These are phyloP conservation scores for Pyrrhoderma lamaoense DNA, from an alignment of 1,284 basidiomycete genomes.

Conservation along the genomic window DNA sequence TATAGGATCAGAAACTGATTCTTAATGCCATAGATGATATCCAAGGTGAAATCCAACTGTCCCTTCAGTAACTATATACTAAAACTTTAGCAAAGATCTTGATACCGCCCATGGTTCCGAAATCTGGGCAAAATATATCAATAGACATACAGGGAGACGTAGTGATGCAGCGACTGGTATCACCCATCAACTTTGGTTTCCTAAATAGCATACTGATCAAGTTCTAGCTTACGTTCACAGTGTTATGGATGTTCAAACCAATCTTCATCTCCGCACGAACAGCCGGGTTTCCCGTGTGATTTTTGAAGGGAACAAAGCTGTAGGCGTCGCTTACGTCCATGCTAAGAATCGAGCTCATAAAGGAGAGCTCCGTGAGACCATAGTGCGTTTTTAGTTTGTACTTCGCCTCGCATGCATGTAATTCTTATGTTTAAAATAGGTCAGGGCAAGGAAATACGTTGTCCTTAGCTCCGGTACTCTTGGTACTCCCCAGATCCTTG, in stretches of 20 bases:
- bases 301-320: conserved; percentile 64
- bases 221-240: conserved; percentile 58
- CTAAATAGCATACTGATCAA: not conserved
- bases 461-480: conserved; percentile 60
- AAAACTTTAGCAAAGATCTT: conserved; percentile 35
- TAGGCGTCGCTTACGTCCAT: conserved; percentile 64
- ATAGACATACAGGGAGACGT: conserved; percentile 62
- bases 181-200: conserved; percentile 9
- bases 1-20: not conserved
- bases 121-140: conserved; percentile 74
- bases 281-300: conserved; percentile 61
- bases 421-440: conserved; percentile 20
- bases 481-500: conserved; percentile 62
- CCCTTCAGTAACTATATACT: not conserved
- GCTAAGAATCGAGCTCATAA: conserved; percentile 49
- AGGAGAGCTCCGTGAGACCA: conserved; percentile 50
- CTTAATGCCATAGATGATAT: conserved; percentile 45
- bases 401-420: not conserved
- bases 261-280: conserved; percentile 56
- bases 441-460: conserved; percentile 55
- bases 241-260: conserved; percentile 59
- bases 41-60: conserved; percentile 35
- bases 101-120: conserved; percentile 57
- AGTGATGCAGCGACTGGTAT: conserved; percentile 63
- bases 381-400: conserved; percentile 30